Evolutionary conservation across 1,139 yeast species (phyloP).

Genomic region (Pichia sp.): DNA sequence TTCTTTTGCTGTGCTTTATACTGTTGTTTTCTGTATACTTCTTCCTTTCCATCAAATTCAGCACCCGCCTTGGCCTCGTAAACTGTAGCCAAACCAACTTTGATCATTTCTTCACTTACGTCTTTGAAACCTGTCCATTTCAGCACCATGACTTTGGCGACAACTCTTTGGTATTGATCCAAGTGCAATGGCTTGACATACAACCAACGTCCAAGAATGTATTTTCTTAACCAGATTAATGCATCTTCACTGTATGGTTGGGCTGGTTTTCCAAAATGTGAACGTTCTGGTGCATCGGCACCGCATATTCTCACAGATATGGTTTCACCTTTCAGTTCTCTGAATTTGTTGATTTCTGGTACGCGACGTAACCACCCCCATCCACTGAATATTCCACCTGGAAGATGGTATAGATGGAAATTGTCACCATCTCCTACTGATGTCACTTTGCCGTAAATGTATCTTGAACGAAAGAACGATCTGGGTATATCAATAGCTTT

Average conservation of each 20-base stretch:
- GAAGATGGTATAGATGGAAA: conserved; percentile 88
- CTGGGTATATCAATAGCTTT: conserved; percentile 42
- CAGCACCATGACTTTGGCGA: conserved; percentile 75
- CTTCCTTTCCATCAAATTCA: conserved; percentile 80
- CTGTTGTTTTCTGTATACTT: conserved; percentile 58
- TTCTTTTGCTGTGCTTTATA: conserved; percentile 51
- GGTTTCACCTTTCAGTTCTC: conserved; percentile 54
- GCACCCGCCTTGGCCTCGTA: conserved; percentile 83
- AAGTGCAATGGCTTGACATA: conserved; percentile 73
- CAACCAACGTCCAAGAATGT: conserved; percentile 62
- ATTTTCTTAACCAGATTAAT: conserved; percentile 65
- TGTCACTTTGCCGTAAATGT: conserved; percentile 78
- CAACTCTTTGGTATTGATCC: conserved; percentile 90
- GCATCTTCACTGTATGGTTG: conserved; percentile 91
- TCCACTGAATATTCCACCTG: conserved; percentile 85
- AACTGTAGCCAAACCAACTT: conserved; percentile 79
- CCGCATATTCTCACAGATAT: conserved; percentile 80
- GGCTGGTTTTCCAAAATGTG: conserved; percentile 94
- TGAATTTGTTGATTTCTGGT: conserved; percentile 46
- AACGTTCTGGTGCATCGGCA: conserved; percentile 96
- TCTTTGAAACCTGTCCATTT: conserved; percentile 75
- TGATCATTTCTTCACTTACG: conserved; percentile 84
- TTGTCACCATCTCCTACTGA: conserved; percentile 98
- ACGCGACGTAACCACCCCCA: conserved; percentile 86
- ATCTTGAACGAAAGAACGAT: conserved; percentile 38